Base-by-base conservation (phyloP, 2,329 filamentous ascomycete genomes). In the Intubia oerlemansii region DNA sequence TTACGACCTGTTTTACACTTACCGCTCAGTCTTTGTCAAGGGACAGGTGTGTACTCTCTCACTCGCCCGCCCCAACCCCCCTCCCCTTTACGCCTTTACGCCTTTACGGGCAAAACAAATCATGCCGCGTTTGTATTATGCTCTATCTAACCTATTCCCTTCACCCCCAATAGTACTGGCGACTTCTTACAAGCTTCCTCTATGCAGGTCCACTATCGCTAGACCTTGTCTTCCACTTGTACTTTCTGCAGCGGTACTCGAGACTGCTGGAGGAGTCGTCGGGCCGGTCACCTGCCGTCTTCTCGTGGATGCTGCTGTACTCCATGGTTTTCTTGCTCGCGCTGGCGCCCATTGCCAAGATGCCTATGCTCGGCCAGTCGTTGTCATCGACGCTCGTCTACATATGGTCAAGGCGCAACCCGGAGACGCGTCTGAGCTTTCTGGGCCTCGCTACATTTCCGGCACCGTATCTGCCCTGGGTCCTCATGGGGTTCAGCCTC, bases 1-100 rank as follows among this genome's bases (percentile, higher is more conserved):
- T 7, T 93, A 90, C 45, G 84, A 95, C 54, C 67, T 98, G 17
- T 98, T 95, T 56, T 95, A 93, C 58, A 93, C 82, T 56, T 88
- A 85, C 44, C 69, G 80, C 28, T 72, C 84, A 7, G 88, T 95
- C 33, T 93, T 91, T 47, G 57, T 74, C 37, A 92, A 91, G 53
- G 77, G 76, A 38, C 84, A 95, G 68, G 84, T 91, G 53, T 36
- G 66, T 24, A 7, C 9, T 11, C 11, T 12, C 12, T 12, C 3
- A 7, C 3, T 19, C 28, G 2, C 9, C n/a, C 12, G 2, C 13
- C 20, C 10, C 17, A 15, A 14, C 2, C 13, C 7, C 10, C n/a
- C n/a, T n/a, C n/a, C n/a, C n/a, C n/a, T n/a, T n/a, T n/a, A n/a
- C n/a, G n/a, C n/a, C n/a, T n/a, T n/a, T n/a, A n/a, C n/a, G n/a